Evolutionary conservation across 2,329 filamentous ascomycete genomes (phyloP).

Genomic region (Clarireedia sp.): DNA sequence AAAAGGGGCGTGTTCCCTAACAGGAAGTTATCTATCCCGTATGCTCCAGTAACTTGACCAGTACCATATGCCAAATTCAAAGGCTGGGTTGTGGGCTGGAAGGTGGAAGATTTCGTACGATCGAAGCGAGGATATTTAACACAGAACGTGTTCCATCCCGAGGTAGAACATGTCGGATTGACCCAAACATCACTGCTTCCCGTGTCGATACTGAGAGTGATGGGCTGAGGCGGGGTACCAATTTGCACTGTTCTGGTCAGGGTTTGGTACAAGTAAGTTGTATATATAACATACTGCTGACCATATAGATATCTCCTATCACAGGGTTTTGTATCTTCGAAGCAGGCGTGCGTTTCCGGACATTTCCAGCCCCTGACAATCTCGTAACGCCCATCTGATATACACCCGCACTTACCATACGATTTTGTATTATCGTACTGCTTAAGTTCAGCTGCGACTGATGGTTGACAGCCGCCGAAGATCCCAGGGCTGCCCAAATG

Average conservation of each 20-base stretch:
- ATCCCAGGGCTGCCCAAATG: not conserved
- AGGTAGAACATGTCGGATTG: slow-evolving; percentile 6
- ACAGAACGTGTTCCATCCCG: slow-evolving; percentile 6
- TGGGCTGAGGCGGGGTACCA: not conserved
- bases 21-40: slow-evolving; percentile 2
- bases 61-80: slow-evolving; percentile 4
- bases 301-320: slow-evolving; percentile 7
- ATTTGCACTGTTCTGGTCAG: slow-evolving; percentile 3
- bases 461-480: not conserved
- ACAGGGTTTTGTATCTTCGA: not conserved
- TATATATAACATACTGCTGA: not conserved
- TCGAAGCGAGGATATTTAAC: not conserved
- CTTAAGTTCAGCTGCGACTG: not conserved
- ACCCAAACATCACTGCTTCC: slow-evolving; percentile 9
- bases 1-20: not conserved
- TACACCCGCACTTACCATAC: not conserved
- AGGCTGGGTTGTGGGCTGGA: not conserved
- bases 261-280: not conserved
- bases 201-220: slow-evolving; percentile 3
- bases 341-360: not conserved
- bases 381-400: slow-evolving; percentile 1
- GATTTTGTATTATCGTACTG: not conserved
- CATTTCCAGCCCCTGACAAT: not conserved
- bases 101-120: not conserved
- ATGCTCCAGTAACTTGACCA: slow-evolving; percentile 1